A percentile compares a stretch with the other conserved stretches of the same genome.
Conservation (phyloP, 2,329 filamentous ascomycete species). For the Orbilia javanica region DNA sequence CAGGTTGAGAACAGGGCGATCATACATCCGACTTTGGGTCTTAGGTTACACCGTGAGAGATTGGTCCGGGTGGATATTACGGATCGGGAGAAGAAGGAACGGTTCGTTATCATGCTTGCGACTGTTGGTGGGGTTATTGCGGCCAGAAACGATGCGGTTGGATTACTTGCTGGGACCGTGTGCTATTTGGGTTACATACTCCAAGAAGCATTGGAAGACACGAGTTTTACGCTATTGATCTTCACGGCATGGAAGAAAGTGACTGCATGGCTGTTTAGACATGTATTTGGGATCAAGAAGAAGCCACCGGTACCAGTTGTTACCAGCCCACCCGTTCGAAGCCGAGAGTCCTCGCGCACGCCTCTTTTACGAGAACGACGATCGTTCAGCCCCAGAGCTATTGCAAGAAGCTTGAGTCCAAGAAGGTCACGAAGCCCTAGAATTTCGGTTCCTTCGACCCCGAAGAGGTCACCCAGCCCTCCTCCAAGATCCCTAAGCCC, state of each 20-base stretch:
- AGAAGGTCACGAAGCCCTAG: constrained; percentile 38
- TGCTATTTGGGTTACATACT: constrained; percentile 77
- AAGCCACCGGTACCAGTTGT: not conserved
- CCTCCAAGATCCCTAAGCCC: constrained; percentile 31
- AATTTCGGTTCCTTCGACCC: constrained; percentile 28
- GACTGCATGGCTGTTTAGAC: constrained; percentile 50
- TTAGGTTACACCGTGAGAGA: constrained; percentile 61
- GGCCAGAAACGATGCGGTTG: constrained; percentile 87
- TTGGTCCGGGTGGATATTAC: constrained; percentile 71
- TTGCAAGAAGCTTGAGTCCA: constrained; percentile 35
- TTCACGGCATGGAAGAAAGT: constrained; percentile 39
- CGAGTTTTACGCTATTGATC: constrained; percentile 23
- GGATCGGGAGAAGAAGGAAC: constrained; percentile 77
- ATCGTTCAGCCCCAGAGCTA: constrained; percentile 50
- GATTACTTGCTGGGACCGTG: constrained; percentile 83
- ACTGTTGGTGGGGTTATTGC: constrained; percentile 85
- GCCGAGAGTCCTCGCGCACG: constrained; percentile 36
- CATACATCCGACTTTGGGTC: constrained; percentile 60
- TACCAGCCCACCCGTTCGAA: constrained; percentile 26
- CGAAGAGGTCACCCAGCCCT: constrained; percentile 16
- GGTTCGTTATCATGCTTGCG: constrained; percentile 91
- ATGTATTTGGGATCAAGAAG: constrained; percentile 25
- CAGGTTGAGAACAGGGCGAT: constrained; percentile 65
- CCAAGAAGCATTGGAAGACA: constrained; percentile 57
- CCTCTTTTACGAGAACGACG: constrained; percentile 41